Evolutionary conservation across 1,284 basidiomycete species (phyloP), one percentile per base, ranked within the genome.

Genomic region (Leccinum solheimii): DNA sequence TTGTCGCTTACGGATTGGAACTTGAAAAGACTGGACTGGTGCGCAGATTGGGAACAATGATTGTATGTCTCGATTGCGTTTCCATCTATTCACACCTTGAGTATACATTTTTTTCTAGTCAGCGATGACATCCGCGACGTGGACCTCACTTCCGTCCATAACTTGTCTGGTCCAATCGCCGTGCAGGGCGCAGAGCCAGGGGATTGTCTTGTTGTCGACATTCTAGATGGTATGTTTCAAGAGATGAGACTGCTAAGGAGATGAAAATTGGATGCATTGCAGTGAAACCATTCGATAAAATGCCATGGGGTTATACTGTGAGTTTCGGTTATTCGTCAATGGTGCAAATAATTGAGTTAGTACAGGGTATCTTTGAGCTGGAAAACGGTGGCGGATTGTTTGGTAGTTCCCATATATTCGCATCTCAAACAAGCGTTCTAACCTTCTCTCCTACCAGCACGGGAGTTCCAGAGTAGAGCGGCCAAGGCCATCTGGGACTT

Each of bases 401-500:
- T 65, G 87, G 86, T 86, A 68, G 74, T 14, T 13, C 1, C 26
- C 26, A 45, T 55, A 14, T 11, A 14, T 50, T 56, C 11, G 5
- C 34, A 8, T 50, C 51, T 4, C 26, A 14, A 56, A 10, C 14
- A 2, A 40, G 21, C 21, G 16, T 34, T 32, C 23, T 45, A 34
- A 52, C 36, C 57, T 34, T 30, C 8, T 48, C 57, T 34, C 14
- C 21, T 48, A 56, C 36, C 51, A 87, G 86, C 88, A 4, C 80
- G 78, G 7, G 87, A 91, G 72, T 91, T 90, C 73, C 77, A 88
- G 54, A 87, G 85, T 67, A 83, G 78, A 68, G 88, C 90, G 0
- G 83, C 84, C 58, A 93, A 93, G 69, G 88, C 90, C 4, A 90
- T 92, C 61, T 92, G 90, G 90, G 90, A 92, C 72, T 83, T 92